A percentile compares a stretch with the other conserved stretches of the same genome.
Evolutionary conservation across 352 stramenopile species (phyloP).

Genomic region (Phytophthora meadii): DNA sequence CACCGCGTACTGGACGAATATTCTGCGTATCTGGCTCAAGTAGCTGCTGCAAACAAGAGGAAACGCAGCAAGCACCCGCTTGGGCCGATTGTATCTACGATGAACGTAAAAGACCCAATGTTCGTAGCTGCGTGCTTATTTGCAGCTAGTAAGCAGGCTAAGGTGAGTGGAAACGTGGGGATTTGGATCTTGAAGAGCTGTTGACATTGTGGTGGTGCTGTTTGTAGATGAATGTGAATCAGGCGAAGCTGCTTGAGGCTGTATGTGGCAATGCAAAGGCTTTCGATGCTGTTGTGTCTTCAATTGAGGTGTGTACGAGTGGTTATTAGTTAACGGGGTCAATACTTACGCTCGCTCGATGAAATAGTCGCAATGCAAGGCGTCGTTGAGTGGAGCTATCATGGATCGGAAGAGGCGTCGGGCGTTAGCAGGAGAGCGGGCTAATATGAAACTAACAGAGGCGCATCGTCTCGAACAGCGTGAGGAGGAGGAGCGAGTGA

Average conservation of each 20-base stretch:
- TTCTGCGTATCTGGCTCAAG: slow-evolving; percentile 26
- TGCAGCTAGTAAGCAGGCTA: slow-evolving; percentile 70
- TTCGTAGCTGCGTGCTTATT: slow-evolving; percentile 76
- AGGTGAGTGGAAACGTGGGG: slow-evolving; percentile 27
- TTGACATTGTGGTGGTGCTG: slow-evolving; percentile 4
- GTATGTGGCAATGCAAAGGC: slow-evolving; percentile 66
- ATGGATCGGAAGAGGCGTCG: slow-evolving; percentile 46
- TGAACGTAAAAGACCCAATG: slow-evolving; percentile 55
- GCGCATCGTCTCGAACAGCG: slow-evolving; percentile 29
- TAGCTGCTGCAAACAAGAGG: slow-evolving; percentile 23
- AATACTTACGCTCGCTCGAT: too few species aligned
- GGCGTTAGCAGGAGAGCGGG: slow-evolving; percentile 16
- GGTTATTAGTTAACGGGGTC: too few species aligned
- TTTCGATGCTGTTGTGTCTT: slow-evolving; percentile 75
- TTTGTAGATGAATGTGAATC: slow-evolving; percentile 64
- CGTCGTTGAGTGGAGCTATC: slow-evolving; percentile 49
- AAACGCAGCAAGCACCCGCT: slow-evolving; percentile 30
- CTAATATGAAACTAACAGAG: slow-evolving; percentile 23
- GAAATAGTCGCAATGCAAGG: slow-evolving; percentile 46
- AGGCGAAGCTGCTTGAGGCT: slow-evolving; percentile 57
- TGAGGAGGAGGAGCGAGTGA: slow-evolving; percentile 38
- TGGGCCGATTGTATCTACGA: slow-evolving; percentile 22
- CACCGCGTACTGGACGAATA: slow-evolving; percentile 68
- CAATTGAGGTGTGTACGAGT: slow-evolving; percentile 55
- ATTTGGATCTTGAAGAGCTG: slow-evolving; percentile 15